These are phyloP conservation scores for Calonectria pteridis DNA, from an alignment of 2,329 filamentous ascomycete species.

Conservation along the genomic window DNA sequence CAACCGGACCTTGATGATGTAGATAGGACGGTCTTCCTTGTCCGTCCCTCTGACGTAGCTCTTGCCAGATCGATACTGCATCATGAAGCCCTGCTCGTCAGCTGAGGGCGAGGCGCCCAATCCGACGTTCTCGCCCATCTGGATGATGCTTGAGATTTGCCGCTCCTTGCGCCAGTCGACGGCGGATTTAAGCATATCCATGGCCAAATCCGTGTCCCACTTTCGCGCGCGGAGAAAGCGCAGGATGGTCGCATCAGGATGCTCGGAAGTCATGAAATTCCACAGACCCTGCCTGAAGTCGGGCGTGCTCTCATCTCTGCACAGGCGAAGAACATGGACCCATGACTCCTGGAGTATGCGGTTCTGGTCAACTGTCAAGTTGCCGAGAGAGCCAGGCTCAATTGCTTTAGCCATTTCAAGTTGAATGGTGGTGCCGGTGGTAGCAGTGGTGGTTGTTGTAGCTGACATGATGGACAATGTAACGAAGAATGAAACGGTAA, in stretches of 20 bases:
- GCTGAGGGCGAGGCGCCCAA: slow-evolving; percentile 35
- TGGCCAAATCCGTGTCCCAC: slow-evolving; percentile 94
- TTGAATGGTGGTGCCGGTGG: not conserved
- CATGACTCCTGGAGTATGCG: slow-evolving; percentile 33
- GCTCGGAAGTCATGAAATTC: slow-evolving; percentile 40
- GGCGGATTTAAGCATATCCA: slow-evolving; percentile 79
- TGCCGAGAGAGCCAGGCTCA: slow-evolving; percentile 34
- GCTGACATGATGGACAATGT: not conserved
- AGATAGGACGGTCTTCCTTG: slow-evolving; percentile 51
- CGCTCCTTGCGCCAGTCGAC: slow-evolving; percentile 53
- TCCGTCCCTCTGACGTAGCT: slow-evolving; percentile 54
- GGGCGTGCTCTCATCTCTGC: not conserved
- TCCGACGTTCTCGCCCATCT: slow-evolving; percentile 49
- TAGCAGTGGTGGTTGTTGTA: not conserved
- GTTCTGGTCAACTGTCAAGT: slow-evolving; percentile 33
- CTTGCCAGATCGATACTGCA: slow-evolving; percentile 54
- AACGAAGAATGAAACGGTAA: not conserved
- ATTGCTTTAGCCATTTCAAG: slow-evolving; percentile 26
- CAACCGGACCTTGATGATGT: slow-evolving; percentile 48
- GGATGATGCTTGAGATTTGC: slow-evolving; percentile 49
- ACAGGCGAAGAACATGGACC: slow-evolving; percentile 34
- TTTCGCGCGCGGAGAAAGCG: slow-evolving; percentile 91
- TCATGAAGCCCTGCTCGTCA: slow-evolving; percentile 52
- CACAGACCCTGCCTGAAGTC: slow-evolving; percentile 32
- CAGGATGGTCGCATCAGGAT: slow-evolving; percentile 71